Evolutionary conservation across 139 green algal genomes (phyloP), one percentile per base, ranked within the genome.

Genomic region (Chlorella sp.): DNA sequence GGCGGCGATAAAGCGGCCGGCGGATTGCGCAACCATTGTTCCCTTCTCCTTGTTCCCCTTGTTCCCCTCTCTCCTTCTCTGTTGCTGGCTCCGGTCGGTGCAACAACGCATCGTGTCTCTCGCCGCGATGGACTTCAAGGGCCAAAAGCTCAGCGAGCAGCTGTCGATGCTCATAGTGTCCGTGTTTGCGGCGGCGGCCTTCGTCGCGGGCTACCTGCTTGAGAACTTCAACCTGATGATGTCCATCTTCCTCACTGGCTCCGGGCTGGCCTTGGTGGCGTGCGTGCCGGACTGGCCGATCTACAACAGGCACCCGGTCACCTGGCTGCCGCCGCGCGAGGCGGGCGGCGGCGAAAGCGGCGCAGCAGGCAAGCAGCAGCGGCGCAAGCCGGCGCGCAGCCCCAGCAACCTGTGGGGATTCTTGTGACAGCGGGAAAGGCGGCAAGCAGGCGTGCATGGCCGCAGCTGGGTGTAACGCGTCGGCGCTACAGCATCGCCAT

Each of bases 41-140:
- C n/a, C n/a, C n/a, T n/a, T n/a, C n/a, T n/a, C n/a, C n/a, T n/a
- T n/a, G n/a, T n/a, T n/a, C n/a, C n/a, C n/a, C n/a, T n/a, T n/a
- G n/a, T n/a, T n/a, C n/a, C n/a, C n/a, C n/a, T n/a, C n/a, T n/a
- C n/a, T n/a, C n/a, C n/a, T n/a, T n/a, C n/a, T n/a, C n/a, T n/a
- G n/a, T n/a, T n/a, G n/a, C n/a, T n/a, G n/a, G n/a, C n/a, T n/a
- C n/a, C n/a, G n/a, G n/a, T n/a, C n/a, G n/a, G n/a, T n/a, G n/a
- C n/a, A n/a, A n/a, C n/a, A n/a, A n/a, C n/a, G n/a, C n/a, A n/a
- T n/a, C n/a, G n/a, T n/a, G n/a, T n/a, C n/a, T n/a, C n/a, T n/a
- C n/a, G 63, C 56, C 48, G 29, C 40, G 7, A 84, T 84, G 79
- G 79, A 84, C 42, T 81, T 74, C 27, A 77, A 81, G 41, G 79